Conservation (phyloP, 345 rosid genomes). For the Eucalyptus brandiana region DNA sequence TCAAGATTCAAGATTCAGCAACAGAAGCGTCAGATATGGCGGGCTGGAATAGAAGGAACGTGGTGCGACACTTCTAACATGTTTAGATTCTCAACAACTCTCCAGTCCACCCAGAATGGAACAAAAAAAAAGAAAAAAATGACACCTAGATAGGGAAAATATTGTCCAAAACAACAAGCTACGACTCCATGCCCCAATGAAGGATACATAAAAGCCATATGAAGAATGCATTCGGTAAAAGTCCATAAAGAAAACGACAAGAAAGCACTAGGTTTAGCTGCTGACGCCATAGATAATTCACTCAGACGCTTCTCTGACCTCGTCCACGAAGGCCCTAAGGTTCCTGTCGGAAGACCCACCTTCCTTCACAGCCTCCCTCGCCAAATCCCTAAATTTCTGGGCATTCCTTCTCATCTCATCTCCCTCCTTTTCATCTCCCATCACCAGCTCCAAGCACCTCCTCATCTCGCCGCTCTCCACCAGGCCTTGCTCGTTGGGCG, state of each 20-base stretch:
- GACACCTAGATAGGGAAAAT: too few species aligned
- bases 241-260: too few species aligned
- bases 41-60: not conserved
- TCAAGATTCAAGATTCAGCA: not conserved
- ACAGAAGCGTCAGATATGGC: not conserved
- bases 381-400: slow-evolving; percentile 9
- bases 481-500: not conserved
- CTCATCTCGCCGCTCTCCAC: slow-evolving; percentile 14
- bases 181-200: too few species aligned
- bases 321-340: slow-evolving; percentile 2
- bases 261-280: not conserved
- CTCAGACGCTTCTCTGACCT: not conserved
- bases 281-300: not conserved
- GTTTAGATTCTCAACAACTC: not conserved
- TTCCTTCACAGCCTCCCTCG: slow-evolving; percentile 5
- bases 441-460: slow-evolving; percentile 13
- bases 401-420: slow-evolving; percentile 5
- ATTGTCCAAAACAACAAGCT: too few species aligned
- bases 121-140: not conserved
- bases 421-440: slow-evolving; percentile 10
- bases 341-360: slow-evolving; percentile 9
- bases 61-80: not conserved
- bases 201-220: too few species aligned
- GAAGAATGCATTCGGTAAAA: too few species aligned
- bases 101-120: not conserved